Base-by-base conservation (phyloP, 768 basidiomycete genomes). In the Phlebiopsis gigantea region DNA sequence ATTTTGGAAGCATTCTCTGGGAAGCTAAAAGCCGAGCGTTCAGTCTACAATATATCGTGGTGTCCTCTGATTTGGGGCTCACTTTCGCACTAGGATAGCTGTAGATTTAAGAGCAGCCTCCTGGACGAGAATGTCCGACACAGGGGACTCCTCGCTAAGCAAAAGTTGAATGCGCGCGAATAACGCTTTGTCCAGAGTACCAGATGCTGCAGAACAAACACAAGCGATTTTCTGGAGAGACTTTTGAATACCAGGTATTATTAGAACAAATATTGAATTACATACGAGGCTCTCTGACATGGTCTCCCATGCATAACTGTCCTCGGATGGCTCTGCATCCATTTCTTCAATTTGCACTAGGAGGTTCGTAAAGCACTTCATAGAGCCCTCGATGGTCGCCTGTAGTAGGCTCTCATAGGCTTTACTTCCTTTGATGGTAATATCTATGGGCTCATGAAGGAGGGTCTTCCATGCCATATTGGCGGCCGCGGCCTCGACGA, bases 301-400 rank as follows among this genome's bases (percentile, higher is more conserved):
- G 0, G 92, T 93, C 66, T 94, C 92, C 86, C 87, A 93, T 51
- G 89, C 84, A 70, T 93, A 94, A n/a, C 88, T 90, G 67, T 94
- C 92, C 30, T 86, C 64, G 0, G 87, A 79, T 12, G 89, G 91
- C 57, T 90, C 87, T 3, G 76, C 73, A 14, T 92, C 90, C 83
- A 93, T 84, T 59, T 87, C 88, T 65, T 90, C 83, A 50, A 93
- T 86, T 67, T 93, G 91, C 5, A 78, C 72, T 31, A 90, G 75
- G 34, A 94, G 77, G 60, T 92, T 89, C 8, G 79, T 81, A 66
- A 92, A 91, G 58, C 86, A 88, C 57, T 88, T 81, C 73, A 90
- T 76, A 2, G 90, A 82, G 65, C 83, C 80, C 44, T 75, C 74
- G 28, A 85, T 71, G 0, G 84, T 82, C 22, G 65, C 65, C 62